Evolutionary conservation across 2,329 filamentous ascomycete genomes (phyloP).

Genomic region (Fusarium nodosum): DNA sequence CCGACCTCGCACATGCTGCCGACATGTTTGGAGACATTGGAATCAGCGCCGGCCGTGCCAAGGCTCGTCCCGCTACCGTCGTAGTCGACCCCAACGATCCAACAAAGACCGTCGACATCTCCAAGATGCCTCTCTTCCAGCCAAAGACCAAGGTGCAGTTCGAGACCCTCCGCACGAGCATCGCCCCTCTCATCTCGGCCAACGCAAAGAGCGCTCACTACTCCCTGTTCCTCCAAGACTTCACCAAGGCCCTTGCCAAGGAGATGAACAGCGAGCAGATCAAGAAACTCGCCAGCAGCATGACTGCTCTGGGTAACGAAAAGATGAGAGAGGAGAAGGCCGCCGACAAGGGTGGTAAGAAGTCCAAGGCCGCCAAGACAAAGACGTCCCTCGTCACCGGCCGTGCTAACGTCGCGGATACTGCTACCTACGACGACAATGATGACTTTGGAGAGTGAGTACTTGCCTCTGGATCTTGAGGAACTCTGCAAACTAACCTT

Average conservation of each 20-base stretch:
- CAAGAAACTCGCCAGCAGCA: constrained; percentile 90
- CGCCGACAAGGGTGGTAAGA: constrained; percentile 94
- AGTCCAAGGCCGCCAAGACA: constrained; percentile 95
- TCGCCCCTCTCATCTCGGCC: constrained; percentile 81
- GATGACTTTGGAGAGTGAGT: constrained; percentile 87
- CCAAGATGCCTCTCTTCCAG: constrained; percentile 85
- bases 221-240: constrained; percentile 89
- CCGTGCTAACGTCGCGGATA: constrained; percentile 74
- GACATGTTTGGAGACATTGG: constrained; percentile 88
- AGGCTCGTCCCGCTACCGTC: constrained; percentile 74
- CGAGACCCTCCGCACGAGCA: constrained; percentile 78
- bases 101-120: constrained; percentile 83
- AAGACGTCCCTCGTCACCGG: constrained; percentile 84
- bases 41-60: constrained; percentile 74
- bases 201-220: constrained; percentile 94
- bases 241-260: constrained; percentile 86
- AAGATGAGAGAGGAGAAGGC: constrained; percentile 99
- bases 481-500: constrained; percentile 38
- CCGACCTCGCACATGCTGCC: constrained; percentile 89
- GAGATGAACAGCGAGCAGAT: constrained; percentile 93
- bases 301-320: constrained; percentile 95
- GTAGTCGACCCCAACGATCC: constrained; percentile 80
- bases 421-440: constrained; percentile 79
- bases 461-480: not conserved
- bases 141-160: constrained; percentile 91